A percentile compares a stretch with the other conserved stretches of the same genome.
phyloP scores from a whole-genome alignment of 2,329 filamentous ascomycete species.

The Chrysoporthe deuterocubensis region DNA sequence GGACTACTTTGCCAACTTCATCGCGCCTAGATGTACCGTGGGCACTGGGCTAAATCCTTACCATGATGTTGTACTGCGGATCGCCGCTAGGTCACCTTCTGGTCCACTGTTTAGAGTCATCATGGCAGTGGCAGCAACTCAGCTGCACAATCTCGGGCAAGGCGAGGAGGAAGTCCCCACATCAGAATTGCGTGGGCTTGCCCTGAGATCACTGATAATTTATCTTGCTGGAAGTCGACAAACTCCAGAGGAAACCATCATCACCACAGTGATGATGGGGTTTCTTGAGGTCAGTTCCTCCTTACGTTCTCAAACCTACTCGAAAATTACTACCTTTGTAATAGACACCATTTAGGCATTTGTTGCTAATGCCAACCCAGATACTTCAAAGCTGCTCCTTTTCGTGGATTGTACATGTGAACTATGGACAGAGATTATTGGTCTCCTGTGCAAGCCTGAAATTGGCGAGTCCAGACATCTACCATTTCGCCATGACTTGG shows the following conservation, averaged over 20 bases:
- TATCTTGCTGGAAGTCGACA: conserved; percentile 22
- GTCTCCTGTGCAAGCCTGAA: conserved; percentile 29
- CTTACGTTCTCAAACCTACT: background rate
- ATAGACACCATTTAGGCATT: background rate
- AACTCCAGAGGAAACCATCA: conserved; percentile 31
- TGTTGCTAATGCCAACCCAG: conserved; percentile 19
- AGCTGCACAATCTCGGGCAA: conserved; percentile 35
- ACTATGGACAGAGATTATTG: conserved; percentile 31
- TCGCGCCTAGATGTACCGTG: conserved; percentile 34
- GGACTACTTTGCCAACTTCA: conserved; percentile 35
- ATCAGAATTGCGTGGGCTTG: conserved; percentile 33
- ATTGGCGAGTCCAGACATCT: conserved; percentile 28
- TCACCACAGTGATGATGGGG: conserved; percentile 34
- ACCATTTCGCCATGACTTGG: conserved; percentile 36
- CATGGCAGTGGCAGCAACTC: conserved; percentile 36
- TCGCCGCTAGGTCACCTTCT: conserved; percentile 31
- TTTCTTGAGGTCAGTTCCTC: conserved; percentile 33
- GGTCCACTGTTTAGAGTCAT: conserved; percentile 37
- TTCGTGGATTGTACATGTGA: conserved; percentile 36
- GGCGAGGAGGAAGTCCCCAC: conserved; percentile 29
- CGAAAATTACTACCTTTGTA: background rate
- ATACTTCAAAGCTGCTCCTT: conserved; percentile 36
- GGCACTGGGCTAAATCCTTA: conserved; percentile 35
- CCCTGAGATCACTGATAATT: conserved; percentile 30
- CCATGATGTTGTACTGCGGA: conserved; percentile 34